phyloP scores from a whole-genome alignment of 176 grass and related monocot species.

The Themeda triandra region DNA sequence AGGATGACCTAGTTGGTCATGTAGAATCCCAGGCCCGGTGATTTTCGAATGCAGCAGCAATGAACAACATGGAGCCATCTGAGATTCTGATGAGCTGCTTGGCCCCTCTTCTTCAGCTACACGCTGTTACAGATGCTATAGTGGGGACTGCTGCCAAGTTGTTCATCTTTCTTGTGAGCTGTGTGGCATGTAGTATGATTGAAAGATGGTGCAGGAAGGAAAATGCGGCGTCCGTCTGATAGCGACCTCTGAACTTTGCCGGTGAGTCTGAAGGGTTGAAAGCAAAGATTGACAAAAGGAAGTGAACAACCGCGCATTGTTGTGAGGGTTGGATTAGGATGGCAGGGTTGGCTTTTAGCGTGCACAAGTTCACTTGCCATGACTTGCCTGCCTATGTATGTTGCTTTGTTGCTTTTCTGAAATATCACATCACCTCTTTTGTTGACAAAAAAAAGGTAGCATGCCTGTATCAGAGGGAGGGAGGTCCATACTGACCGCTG shows the following conservation, averaged over 20 bases:
- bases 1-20: not conserved
- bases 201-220: slow-evolving; percentile 22
- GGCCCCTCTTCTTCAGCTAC: slow-evolving; percentile 22
- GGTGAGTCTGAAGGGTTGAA: slow-evolving; percentile 23
- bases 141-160: slow-evolving; percentile 28
- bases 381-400: slow-evolving; percentile 28
- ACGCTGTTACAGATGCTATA: slow-evolving; percentile 9
- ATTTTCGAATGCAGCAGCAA: not conserved
- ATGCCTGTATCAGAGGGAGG: slow-evolving; percentile 8
- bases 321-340: slow-evolving; percentile 36
- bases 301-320: slow-evolving; percentile 20
- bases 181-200: slow-evolving; percentile 18
- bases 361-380: slow-evolving; percentile 49
- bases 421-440: slow-evolving; percentile 30
- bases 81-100: slow-evolving; percentile 28
- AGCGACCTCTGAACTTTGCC: slow-evolving; percentile 1
- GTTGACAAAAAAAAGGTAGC: slow-evolving; percentile 21
- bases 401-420: slow-evolving; percentile 56
- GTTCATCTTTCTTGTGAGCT: slow-evolving; percentile 26
- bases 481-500: slow-evolving; percentile 29
- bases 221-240: not conserved
- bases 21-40: not conserved
- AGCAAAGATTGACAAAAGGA: slow-evolving; percentile 28
- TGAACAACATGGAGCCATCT: slow-evolving; percentile 1
- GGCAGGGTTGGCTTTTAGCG: slow-evolving; percentile 34